phyloP scores from a whole-genome alignment of 163 green algal genomes.

The Prototheca stagnorum region DNA sequence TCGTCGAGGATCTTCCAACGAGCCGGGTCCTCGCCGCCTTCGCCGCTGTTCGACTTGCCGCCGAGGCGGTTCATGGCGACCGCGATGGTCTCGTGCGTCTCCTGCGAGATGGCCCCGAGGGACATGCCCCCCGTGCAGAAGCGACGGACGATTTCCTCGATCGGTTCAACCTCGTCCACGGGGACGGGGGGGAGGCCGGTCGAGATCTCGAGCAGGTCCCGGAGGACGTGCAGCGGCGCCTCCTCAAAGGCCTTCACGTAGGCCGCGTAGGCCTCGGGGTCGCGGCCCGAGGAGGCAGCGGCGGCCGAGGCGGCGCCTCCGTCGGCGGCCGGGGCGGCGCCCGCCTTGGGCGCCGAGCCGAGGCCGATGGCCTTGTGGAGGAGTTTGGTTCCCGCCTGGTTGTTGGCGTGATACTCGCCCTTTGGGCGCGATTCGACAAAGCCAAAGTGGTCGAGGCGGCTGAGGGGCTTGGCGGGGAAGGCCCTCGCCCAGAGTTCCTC shows the following conservation, averaged over 20 bases:
- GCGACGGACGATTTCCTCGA: conserved; percentile 66
- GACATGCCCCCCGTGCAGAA: conserved; percentile 99
- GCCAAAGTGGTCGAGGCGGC: conserved; percentile 93
- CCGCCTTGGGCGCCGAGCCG: conserved; percentile 33
- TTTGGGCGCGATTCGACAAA: conserved; percentile 79
- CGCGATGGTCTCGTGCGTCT: conserved; percentile 97
- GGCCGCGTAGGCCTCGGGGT: conserved; percentile 63
- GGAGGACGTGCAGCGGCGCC: conserved; percentile 62
- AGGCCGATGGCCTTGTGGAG: conserved; percentile 95
- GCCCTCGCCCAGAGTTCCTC: conserved; percentile 79
- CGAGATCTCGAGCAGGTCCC: conserved; percentile 77
- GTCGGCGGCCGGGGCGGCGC: too few species aligned
- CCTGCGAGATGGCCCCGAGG: conserved; percentile 88
- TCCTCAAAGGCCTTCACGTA: conserved; percentile 80
- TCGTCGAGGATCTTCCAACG: conserved; percentile 68
- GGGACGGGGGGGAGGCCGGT: conserved; percentile 23
- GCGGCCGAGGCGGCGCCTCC: too few species aligned
- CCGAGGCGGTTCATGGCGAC: conserved; percentile 98
- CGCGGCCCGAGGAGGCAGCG: too few species aligned
- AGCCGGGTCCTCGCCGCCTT: conserved; percentile 84
- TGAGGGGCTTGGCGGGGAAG: conserved; percentile 41
- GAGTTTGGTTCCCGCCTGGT: conserved; percentile 96
- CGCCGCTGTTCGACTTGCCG: conserved; percentile 57
- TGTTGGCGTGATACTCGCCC: conserved; percentile 73
- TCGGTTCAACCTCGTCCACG: conserved; percentile 41